A percentile compares a stretch with the other conserved stretches of the same genome.
Conservation (phyloP, 306 rosid genomes). For the Amphicarpaea edgeworthii region DNA sequence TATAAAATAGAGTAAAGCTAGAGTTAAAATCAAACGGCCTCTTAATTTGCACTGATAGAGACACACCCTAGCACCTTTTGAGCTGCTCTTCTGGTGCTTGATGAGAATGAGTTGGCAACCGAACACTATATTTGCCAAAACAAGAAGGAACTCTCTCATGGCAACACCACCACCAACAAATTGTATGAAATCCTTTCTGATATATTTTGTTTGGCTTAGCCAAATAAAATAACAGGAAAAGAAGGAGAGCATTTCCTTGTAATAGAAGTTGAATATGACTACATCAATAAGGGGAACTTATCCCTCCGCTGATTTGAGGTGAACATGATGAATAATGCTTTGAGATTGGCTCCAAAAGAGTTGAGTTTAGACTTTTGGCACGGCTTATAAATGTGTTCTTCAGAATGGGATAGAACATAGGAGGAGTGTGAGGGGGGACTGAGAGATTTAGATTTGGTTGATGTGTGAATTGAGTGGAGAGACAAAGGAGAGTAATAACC, state of each 20-base stretch:
- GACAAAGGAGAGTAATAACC: constrained; percentile 18
- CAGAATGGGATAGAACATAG: constrained; percentile 10
- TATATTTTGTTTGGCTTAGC: too few relatives aligned
- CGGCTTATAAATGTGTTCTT: constrained; percentile 17
- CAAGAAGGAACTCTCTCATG: constrained; percentile 93
- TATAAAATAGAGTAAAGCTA: too few relatives aligned
- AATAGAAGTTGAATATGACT: neutral
- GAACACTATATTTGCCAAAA: constrained; percentile 90
- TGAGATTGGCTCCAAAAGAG: constrained; percentile 34
- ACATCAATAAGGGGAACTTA: neutral
- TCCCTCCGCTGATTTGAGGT: constrained; percentile 41
- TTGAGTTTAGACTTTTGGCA: constrained; percentile 44
- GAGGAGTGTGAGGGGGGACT: constrained; percentile 34
- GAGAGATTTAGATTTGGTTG: constrained; percentile 46
- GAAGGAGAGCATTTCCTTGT: neutral
- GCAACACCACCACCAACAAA: constrained; percentile 10
- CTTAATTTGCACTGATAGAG: constrained; percentile 71
- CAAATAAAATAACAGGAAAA: neutral
- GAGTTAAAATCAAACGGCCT: constrained; percentile 33
- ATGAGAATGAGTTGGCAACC: constrained; percentile 72
- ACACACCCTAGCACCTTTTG: too few relatives aligned
- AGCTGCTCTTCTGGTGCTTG: constrained; percentile 61
- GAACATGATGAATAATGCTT: constrained; percentile 22
- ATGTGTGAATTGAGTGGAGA: neutral
- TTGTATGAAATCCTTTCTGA: neutral